Percentiles rank a stretch among this genome's conserved stretches.
Conservation (phyloP, 106 monocot genomes). For the Acorus gramineus region DNA sequence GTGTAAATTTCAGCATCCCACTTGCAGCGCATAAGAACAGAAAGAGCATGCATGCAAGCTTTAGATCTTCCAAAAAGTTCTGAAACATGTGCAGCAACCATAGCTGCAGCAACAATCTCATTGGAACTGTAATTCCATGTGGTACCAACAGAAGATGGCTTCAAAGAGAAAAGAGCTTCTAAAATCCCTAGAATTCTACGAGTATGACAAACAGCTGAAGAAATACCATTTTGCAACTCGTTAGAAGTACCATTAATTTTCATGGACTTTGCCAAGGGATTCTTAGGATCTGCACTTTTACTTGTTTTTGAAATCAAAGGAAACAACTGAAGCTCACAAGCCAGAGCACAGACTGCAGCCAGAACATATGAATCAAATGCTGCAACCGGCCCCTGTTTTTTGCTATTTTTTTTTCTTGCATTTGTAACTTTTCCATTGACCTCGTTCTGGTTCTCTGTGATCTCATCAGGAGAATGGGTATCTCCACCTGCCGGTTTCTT, state of each 20-base stretch:
- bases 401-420: constrained; percentile 31
- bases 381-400: constrained; percentile 81
- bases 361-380: constrained; percentile 94
- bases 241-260: constrained; percentile 35
- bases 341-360: constrained; percentile 90
- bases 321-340: constrained; percentile 93
- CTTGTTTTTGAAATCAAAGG: constrained; percentile 70
- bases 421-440: constrained; percentile 29
- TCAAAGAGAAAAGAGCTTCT: constrained; percentile 89
- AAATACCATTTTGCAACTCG: constrained; percentile 47
- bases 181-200: constrained; percentile 83
- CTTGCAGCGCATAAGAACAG: constrained; percentile 77
- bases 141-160: constrained; percentile 96
- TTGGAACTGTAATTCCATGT: constrained; percentile 96
- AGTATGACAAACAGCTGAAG: constrained; percentile 67
- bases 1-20: constrained; percentile 79
- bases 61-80: constrained; percentile 88
- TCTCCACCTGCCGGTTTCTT: constrained; percentile 64
- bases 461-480: constrained; percentile 24
- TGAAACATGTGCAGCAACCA: constrained; percentile 99
- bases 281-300: constrained; percentile 26
- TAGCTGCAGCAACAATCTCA: constrained; percentile 98
- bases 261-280: constrained; percentile 19
- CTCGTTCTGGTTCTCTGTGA: constrained; percentile 19
- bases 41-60: constrained; percentile 86